Conservation (phyloP, 305 asterid genomes). For the Petunia hybrid region DNA sequence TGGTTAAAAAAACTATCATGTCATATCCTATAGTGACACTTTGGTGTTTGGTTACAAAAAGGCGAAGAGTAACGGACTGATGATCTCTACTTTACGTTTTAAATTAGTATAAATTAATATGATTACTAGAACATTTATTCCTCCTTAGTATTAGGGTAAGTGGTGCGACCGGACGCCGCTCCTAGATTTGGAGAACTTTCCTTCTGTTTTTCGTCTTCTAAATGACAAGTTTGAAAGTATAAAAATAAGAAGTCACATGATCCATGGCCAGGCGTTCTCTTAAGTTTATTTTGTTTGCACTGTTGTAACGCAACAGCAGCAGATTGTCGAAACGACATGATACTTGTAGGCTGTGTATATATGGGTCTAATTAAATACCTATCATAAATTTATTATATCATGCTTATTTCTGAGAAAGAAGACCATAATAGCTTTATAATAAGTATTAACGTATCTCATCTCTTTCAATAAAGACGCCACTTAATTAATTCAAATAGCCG, state of each 20-base stretch:
- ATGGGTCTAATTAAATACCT: too few species aligned
- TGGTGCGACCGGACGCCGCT: not conserved
- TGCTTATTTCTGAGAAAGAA: too few species aligned
- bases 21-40: not conserved
- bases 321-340: too few species aligned
- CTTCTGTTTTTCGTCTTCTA: conserved; percentile 29
- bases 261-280: not conserved
- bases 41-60: conserved; percentile 29
- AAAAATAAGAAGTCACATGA: conserved; percentile 41
- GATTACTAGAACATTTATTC: conserved; percentile 24
- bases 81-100: conserved; percentile 29
- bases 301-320: too few species aligned
- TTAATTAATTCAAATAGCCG: too few species aligned
- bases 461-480: too few species aligned
- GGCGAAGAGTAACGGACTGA: conserved; percentile 24
- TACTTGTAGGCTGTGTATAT: too few species aligned
- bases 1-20: not conserved
- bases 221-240: conserved; percentile 26
- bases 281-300: too few species aligned
- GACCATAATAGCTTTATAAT: too few species aligned
- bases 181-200: conserved; percentile 45
- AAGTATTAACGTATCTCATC: too few species aligned
- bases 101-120: not conserved
- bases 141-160: conserved; percentile 30
- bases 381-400: too few species aligned